phyloP scores from a whole-genome alignment of 805 yeast species.

The Ogataea trehalophila region DNA sequence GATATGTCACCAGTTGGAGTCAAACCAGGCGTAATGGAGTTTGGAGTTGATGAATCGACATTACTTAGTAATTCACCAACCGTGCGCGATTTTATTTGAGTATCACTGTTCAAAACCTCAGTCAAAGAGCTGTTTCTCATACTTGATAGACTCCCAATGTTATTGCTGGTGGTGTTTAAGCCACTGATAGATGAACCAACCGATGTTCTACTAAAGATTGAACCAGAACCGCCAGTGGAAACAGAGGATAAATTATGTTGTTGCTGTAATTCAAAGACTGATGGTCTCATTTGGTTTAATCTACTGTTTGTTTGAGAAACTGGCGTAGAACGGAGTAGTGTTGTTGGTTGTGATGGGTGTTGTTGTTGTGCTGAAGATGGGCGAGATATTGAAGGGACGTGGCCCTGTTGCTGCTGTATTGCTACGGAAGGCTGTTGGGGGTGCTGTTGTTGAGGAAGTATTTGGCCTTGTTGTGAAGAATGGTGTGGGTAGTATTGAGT shows the following conservation, averaged over 20 bases:
- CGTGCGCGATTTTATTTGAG: no score
- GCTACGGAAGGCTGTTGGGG: slow-evolving; percentile 4
- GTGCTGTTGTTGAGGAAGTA: slow-evolving; percentile 3
- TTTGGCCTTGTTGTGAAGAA: slow-evolving; percentile 1
- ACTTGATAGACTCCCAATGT: slow-evolving; percentile 2
- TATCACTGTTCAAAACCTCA: neutral
- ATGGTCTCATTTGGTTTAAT: slow-evolving; percentile 11
- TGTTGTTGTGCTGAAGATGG: slow-evolving; percentile 4
- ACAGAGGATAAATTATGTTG: slow-evolving; percentile 19
- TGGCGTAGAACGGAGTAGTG: slow-evolving; percentile 14
- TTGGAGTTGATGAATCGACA: no score
- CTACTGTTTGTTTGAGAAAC: slow-evolving; percentile 3
- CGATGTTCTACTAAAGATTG: slow-evolving; percentile 24
- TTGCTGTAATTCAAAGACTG: slow-evolving; percentile 16
- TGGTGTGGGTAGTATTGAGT: slow-evolving; percentile 1
- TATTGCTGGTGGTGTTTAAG: neutral
- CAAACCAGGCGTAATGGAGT: neutral
- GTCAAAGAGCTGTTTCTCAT: neutral
- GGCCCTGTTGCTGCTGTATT: neutral
- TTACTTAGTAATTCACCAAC: no score
- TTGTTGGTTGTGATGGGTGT: neutral
- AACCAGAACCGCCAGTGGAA: slow-evolving; percentile 20
- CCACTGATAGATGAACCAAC: slow-evolving; percentile 18
- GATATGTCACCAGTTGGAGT: neutral
- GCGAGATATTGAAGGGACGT: slow-evolving; percentile 2